These are phyloP conservation scores for Zymoseptoria brevis DNA, from an alignment of 2,329 filamentous ascomycete species.

Conservation along the genomic window DNA sequence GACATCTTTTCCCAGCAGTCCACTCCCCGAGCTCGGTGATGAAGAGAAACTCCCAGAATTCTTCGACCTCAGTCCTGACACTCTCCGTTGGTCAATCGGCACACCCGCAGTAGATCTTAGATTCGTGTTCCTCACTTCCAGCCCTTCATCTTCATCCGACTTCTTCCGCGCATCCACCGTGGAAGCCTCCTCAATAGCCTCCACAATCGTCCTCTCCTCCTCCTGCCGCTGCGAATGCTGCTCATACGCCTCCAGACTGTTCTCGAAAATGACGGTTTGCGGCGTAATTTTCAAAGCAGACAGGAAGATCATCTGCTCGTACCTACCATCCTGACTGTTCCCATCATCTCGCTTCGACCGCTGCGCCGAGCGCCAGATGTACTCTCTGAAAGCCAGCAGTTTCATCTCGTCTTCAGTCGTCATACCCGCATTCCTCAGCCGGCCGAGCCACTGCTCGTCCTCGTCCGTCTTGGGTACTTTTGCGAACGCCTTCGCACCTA, in stretches of 20 bases:
- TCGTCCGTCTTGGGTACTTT: slow-evolving; percentile 73
- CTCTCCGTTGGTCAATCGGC: slow-evolving; percentile 6
- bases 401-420: slow-evolving; percentile 79
- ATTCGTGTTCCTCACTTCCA: background rate
- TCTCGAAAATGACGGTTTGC: slow-evolving; percentile 89
- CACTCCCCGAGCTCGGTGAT: slow-evolving; percentile 28
- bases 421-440: slow-evolving; percentile 77
- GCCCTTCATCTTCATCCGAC: background rate
- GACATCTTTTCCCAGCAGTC: slow-evolving; percentile 25
- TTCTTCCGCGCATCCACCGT: slow-evolving; percentile 1
- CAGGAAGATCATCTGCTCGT: slow-evolving; percentile 66
- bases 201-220: slow-evolving; percentile 60
- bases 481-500: slow-evolving; percentile 50
- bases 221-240: slow-evolving; percentile 27
- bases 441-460: slow-evolving; percentile 86
- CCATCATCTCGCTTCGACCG: slow-evolving; percentile 55
- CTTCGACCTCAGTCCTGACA: slow-evolving; percentile 15
- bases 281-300: slow-evolving; percentile 69
- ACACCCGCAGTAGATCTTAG: background rate
- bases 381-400: slow-evolving; percentile 75
- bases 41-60: slow-evolving; percentile 27
- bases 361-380: slow-evolving; percentile 77
- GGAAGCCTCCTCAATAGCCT: slow-evolving; percentile 75
- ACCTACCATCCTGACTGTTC: slow-evolving; percentile 32
- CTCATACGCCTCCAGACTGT: slow-evolving; percentile 50